These are phyloP conservation scores for Dendrothele bispora DNA, from an alignment of 768 basidiomycete genomes.

Conservation along the genomic window DNA sequence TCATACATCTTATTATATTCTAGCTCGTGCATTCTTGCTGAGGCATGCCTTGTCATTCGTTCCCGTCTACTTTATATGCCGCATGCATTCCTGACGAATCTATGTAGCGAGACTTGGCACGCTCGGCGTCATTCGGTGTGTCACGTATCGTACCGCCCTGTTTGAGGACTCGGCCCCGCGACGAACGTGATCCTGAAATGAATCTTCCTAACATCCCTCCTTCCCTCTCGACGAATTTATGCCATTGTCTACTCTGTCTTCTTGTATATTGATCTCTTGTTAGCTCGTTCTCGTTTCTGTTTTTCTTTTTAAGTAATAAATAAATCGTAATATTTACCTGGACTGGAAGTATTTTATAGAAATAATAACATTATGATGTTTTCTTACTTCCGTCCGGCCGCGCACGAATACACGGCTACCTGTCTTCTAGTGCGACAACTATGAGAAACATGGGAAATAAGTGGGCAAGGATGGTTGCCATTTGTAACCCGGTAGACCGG, in stretches of 20 bases:
- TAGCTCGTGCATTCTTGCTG: background rate
- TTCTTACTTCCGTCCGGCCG: too few relatives aligned
- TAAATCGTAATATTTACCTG: too few relatives aligned
- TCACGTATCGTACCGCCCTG: conserved; percentile 68
- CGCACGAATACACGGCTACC: too few relatives aligned
- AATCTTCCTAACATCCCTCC: conserved; percentile 23
- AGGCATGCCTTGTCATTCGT: background rate
- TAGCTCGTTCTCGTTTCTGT: background rate
- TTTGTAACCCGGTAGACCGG: too few relatives aligned
- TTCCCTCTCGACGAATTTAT: conserved; percentile 17
- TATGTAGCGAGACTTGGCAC: conserved; percentile 29
- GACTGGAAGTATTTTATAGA: too few relatives aligned
- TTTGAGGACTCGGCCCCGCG: conserved; percentile 52
- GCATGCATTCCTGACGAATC: conserved; percentile 19
- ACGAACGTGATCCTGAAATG: conserved; percentile 66
- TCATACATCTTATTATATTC: conserved; percentile 19
- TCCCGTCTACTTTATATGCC: conserved; percentile 33
- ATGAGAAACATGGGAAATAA: too few relatives aligned
- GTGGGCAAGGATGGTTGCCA: too few relatives aligned
- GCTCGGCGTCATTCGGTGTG: conserved; percentile 56
- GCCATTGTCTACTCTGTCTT: conserved; percentile 19
- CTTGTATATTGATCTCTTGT: background rate
- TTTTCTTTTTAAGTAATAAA: background rate
- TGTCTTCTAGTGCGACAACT: too few relatives aligned
- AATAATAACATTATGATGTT: too few relatives aligned